phyloP scores from a whole-genome alignment of 1,284 basidiomycete species.

The Pascua guehoae region DNA sequence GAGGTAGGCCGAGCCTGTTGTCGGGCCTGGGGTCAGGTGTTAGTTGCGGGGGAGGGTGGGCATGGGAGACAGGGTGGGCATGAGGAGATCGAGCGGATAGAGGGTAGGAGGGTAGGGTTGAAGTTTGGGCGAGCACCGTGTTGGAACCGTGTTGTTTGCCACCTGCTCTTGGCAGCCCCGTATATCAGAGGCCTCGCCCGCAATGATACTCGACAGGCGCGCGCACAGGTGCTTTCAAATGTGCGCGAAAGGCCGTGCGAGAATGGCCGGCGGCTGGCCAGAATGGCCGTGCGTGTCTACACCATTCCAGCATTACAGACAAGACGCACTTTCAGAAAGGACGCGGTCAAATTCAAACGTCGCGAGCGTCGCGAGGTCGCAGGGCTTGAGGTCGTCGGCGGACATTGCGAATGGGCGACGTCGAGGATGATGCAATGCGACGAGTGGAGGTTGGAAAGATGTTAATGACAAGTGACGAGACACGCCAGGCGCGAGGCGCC shows the following conservation, averaged over 20 bases:
- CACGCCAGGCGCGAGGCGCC: too few relatives aligned
- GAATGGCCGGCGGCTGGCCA: not conserved
- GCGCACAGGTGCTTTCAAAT: too few relatives aligned
- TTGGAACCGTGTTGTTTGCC: too few relatives aligned
- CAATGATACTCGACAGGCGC: too few relatives aligned
- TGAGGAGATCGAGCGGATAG: too few relatives aligned
- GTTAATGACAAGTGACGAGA: too few relatives aligned
- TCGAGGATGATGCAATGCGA: too few relatives aligned
- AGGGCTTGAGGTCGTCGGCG: conserved; percentile 6
- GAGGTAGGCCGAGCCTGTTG: conserved; percentile 53
- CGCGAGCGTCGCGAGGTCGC: conserved; percentile 32
- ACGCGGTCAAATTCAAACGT: conserved; percentile 57
- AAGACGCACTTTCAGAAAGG: conserved; percentile 57
- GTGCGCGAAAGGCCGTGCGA: not conserved
- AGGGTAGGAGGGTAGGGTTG: not conserved
- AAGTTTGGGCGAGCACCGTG: too few relatives aligned
- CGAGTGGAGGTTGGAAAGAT: too few relatives aligned
- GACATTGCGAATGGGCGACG: not conserved
- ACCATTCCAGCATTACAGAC: too few relatives aligned
- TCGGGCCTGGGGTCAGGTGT: conserved; percentile 52
- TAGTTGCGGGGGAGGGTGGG: not conserved
- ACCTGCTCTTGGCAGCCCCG: too few relatives aligned
- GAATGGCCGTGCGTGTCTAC: not conserved
- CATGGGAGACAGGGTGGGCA: not conserved
- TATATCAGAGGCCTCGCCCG: too few relatives aligned